Evolutionary conservation across 2,329 filamentous ascomycete genomes (phyloP).

Genomic region (Raffaelea arxii): DNA sequence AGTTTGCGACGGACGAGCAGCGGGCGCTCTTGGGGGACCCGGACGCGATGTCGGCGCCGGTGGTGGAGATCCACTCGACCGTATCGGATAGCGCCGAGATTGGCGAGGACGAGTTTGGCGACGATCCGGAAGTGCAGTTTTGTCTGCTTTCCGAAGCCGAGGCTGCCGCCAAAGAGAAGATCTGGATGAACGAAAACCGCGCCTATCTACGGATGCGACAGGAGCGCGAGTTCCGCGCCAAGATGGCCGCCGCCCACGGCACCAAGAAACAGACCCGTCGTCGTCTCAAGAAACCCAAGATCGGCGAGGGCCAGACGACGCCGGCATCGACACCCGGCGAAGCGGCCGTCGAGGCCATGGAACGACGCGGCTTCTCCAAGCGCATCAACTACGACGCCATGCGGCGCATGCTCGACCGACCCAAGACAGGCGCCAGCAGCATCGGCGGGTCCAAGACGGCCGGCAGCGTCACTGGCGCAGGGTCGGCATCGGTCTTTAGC

Average conservation of each 20-base stretch:
- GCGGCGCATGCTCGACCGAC: conserved; percentile 43
- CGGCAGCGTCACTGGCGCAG: conserved; percentile 26
- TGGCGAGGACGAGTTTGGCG: conserved; percentile 72
- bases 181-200: conserved; percentile 93
- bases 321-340: conserved; percentile 60
- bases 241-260: conserved; percentile 32
- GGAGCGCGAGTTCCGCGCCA: conserved; percentile 68
- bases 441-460: conserved; percentile 12
- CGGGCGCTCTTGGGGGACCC: no score
- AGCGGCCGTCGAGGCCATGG: conserved; percentile 59
- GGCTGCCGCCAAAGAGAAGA: conserved; percentile 72
- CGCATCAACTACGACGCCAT: conserved; percentile 66
- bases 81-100: conserved; percentile 56
- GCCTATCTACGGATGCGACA: conserved; percentile 85
- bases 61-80: neutral
- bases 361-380: conserved; percentile 59
- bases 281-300: conserved; percentile 44
- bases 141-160: conserved; percentile 69
- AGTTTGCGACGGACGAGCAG: conserved; percentile 48
- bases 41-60: neutral
- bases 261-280: conserved; percentile 24
- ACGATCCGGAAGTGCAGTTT: conserved; percentile 78
- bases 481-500: conserved; percentile 37
- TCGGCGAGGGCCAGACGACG: conserved; percentile 56
- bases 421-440: conserved; percentile 5